Percentiles rank a stretch among this genome's conserved stretches.
Conservation (phyloP, 345 rosid genomes). For the Noccaea bulbosa region DNA sequence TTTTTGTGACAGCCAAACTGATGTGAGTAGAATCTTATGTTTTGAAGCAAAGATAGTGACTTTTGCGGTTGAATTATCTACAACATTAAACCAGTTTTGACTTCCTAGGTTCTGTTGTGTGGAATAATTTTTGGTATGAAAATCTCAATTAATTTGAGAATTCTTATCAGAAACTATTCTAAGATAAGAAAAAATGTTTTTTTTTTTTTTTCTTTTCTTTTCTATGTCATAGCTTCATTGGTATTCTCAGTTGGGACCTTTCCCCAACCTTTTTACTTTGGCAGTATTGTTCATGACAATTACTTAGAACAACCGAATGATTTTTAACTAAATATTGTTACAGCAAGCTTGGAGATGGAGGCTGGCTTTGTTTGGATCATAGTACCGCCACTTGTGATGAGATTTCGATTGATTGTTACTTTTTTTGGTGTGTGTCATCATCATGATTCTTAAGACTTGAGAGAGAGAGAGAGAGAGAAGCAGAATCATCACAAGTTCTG, state of each 20-base stretch:
- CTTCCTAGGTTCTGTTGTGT: constrained; percentile 25
- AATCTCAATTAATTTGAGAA: not conserved
- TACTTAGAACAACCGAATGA: constrained; percentile 2
- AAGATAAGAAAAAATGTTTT: constrained; percentile 11
- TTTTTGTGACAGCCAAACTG: constrained; percentile 11
- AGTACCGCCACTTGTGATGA: constrained; percentile 28
- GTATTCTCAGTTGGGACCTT: constrained; percentile 32
- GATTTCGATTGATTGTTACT: constrained; percentile 20
- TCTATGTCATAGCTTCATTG: constrained; percentile 18
- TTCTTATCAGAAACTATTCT: constrained; percentile 7
- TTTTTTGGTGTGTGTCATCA: constrained; percentile 28
- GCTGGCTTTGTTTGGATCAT: constrained; percentile 37
- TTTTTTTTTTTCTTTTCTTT: not conserved
- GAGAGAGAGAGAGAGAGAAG: constrained; percentile 21
- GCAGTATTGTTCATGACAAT: constrained; percentile 36
- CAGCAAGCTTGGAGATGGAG: constrained; percentile 23
- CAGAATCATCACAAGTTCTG: constrained; percentile 29
- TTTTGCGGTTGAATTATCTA: constrained; percentile 21
- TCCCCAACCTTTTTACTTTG: constrained; percentile 19
- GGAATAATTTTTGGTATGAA: constrained; percentile 21
- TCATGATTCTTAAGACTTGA: constrained; percentile 30
- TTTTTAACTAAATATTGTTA: constrained; percentile 9
- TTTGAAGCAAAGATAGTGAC: constrained; percentile 26
- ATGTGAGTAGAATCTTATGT: constrained; percentile 20
- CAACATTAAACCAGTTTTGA: not conserved